Evolutionary conservation across 495 filamentous ascomycete genomes (phyloP), one percentile per base, ranked within the genome.

Genomic region (Chaetomium fimeti): DNA sequence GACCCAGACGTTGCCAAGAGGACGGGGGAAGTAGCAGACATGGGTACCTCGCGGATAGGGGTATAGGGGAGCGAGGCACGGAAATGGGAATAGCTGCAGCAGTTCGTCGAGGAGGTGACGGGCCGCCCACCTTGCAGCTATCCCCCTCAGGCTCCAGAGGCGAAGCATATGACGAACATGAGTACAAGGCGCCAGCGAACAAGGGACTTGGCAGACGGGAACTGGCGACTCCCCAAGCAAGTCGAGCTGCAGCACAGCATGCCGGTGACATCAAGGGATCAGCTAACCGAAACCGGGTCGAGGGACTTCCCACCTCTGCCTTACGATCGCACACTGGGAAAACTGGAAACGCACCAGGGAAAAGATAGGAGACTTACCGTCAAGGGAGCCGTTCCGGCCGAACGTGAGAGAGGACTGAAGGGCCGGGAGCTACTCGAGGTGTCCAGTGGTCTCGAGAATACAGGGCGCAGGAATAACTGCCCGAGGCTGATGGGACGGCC

Each of bases 111-210:
- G 61, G 22, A 48, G 36, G 60, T 54, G 49, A 62, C 13, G 38
- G 51, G 15, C 36, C n/a, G 13, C 22, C 32, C 27, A 11, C 47
- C 24, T 54, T 63, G 61, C 61, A 56, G 61, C 32, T 5, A 36
- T 5, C 32, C 32, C 32, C 32, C 43, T 48, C n/a, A 32, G 51
- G 24, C 61, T 48, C 27, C 42, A 48, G 25, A 18, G 42, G 52
- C 52, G 27, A 38, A 57, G 51, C 52, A 49, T 29, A 36, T 32
- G 52, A 63, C 42, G 61, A 49, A 51, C 38, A 60, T n/a, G 27
- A 32, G 32, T 9, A 25, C 13, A 20, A 51, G 43, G 47, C 22
- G 47, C 28, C 45, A n/a, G 5, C 24, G 27, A 42, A 27, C 45
- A 28, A 43, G 61, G 52, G 52, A 40, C 27, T 45, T 57, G 53